Evolutionary conservation across 495 filamentous ascomycete species (phyloP), one percentile per base, ranked within the genome.

Genomic region (Hyaloscypha bicolor): DNA sequence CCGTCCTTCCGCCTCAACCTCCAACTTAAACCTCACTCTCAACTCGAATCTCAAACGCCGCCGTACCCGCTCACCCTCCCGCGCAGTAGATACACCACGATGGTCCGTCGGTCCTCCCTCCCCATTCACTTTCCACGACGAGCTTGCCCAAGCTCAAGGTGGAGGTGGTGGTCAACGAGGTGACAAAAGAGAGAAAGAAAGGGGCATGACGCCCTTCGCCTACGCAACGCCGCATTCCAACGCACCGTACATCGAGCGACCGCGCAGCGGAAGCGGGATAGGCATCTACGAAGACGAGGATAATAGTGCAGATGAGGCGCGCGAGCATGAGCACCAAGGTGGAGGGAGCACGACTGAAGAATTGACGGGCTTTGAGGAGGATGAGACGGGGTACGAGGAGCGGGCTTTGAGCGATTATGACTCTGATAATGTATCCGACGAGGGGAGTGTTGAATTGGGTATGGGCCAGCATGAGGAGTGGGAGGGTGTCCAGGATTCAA

Each of bases 171-270:
- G 11, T 19, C 42, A 48, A 48, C 42, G 42, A 14, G 11, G 19
- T 4, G 21, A 29, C 6, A 61, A 61, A 35, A 35, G 59, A 5
- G 70, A 69, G 30, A 57, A 35, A 25, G 72, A 73, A 51, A 74
- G 82, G 31, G 74, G 75, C 6, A 78, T 76, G 3, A 86, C 84
- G 0, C 83, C 82, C 3, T 77, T 76, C 60, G 81, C 79, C 56
- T 85, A 78, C 55, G 82, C 82, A 1, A 88, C 86, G 8, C 86
- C 86, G 9, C 74, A 83, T 64, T 87, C 84, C 69, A 84, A 83
- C 63, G 78, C 76, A 9, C 80, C 81, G 12, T 72, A 72, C 55
- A 65, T 68, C 25, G 71, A 73, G 31, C 39, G 57, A 19, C 62
- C 65, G 25, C 61, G 62, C 6, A 60, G 51, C 32, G 42, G 42